A percentile compares a stretch with the other conserved stretches of the same genome.
Evolutionary conservation across 2,329 filamentous ascomycete species (phyloP).

Genomic region (Cercospora nicotianae): DNA sequence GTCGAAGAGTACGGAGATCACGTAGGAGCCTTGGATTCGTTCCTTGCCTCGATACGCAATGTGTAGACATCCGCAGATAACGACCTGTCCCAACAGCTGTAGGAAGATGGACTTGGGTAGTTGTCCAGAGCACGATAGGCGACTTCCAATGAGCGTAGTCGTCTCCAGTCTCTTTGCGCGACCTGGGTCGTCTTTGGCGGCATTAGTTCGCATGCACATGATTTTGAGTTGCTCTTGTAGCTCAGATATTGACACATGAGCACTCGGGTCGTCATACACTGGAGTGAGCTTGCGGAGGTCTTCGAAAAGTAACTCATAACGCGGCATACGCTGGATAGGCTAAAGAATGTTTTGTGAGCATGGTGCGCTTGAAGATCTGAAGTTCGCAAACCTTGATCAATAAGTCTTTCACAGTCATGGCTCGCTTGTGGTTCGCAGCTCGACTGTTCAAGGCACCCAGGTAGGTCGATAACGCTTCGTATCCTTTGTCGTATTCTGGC

Average conservation of each 20-base stretch:
- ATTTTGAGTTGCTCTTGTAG: conserved; percentile 70
- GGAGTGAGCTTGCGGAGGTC: conserved; percentile 82
- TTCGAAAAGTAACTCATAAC: conserved; percentile 82
- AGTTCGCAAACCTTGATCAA: conserved; percentile 72
- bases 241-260: conserved; percentile 76
- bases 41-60: conserved; percentile 75
- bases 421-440: conserved; percentile 66
- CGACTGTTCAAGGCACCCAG: conserved; percentile 68
- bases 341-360: conserved; percentile 40
- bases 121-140: conserved; percentile 71
- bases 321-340: conserved; percentile 90
- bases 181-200: conserved; percentile 73
- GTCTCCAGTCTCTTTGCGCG: conserved; percentile 72
- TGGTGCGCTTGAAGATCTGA: background rate
- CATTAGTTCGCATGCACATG: conserved; percentile 77
- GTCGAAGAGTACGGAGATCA: conserved; percentile 82
- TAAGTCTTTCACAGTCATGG: conserved; percentile 78
- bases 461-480: conserved; percentile 78
- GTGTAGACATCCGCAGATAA: conserved; percentile 79
- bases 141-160: conserved; percentile 81
- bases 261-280: conserved; percentile 78
- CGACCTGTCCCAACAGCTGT: conserved; percentile 75
- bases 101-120: conserved; percentile 61
- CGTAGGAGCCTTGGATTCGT: conserved; percentile 72
- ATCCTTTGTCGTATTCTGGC: conserved; percentile 77